These are phyloP conservation scores for Metschnikowia colocasiae DNA, from an alignment of 805 yeast species.

Conservation along the genomic window DNA sequence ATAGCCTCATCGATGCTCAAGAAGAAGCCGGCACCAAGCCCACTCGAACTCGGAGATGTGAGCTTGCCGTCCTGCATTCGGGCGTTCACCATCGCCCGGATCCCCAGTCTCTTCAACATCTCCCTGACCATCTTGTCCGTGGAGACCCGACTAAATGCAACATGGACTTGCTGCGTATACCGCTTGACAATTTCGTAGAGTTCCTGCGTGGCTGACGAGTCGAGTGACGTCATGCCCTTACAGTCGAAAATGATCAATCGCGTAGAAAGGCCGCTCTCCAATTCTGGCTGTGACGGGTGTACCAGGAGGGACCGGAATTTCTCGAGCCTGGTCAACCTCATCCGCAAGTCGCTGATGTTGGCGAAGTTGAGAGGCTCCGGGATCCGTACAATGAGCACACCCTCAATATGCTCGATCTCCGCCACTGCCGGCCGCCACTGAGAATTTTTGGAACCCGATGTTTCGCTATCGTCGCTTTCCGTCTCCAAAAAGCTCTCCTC, in stretches of 20 bases:
- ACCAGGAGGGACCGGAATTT: slow-evolving; percentile 67
- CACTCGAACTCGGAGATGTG: slow-evolving; percentile 3
- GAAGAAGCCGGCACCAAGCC: slow-evolving; percentile 34
- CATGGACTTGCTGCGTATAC: slow-evolving; percentile 50
- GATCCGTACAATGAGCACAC: slow-evolving; percentile 71
- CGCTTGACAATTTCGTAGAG: slow-evolving; percentile 55
- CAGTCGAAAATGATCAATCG: slow-evolving; percentile 69
- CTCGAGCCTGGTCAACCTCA: slow-evolving; percentile 66
- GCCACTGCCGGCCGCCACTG: slow-evolving; percentile 16
- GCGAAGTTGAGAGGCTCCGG: slow-evolving; percentile 91
- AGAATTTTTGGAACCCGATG: background rate
- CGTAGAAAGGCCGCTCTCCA: slow-evolving; percentile 34
- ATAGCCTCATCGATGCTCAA: slow-evolving; percentile 58
- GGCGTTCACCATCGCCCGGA: slow-evolving; percentile 30
- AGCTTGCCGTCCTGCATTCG: slow-evolving; percentile 7
- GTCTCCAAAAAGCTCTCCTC: slow-evolving; percentile 30
- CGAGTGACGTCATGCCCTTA: slow-evolving; percentile 77
- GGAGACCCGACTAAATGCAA: slow-evolving; percentile 61
- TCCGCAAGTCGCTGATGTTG: slow-evolving; percentile 71
- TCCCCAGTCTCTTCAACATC: slow-evolving; percentile 55
- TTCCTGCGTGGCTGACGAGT: slow-evolving; percentile 75
- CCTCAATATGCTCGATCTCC: slow-evolving; percentile 51
- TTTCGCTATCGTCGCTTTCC: background rate
- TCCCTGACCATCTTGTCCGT: slow-evolving; percentile 42
- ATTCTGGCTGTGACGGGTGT: slow-evolving; percentile 70